A percentile compares a stretch with the other conserved stretches of the same genome.
Conservation (phyloP, 345 rosid species). For the Mercurialis annua region DNA sequence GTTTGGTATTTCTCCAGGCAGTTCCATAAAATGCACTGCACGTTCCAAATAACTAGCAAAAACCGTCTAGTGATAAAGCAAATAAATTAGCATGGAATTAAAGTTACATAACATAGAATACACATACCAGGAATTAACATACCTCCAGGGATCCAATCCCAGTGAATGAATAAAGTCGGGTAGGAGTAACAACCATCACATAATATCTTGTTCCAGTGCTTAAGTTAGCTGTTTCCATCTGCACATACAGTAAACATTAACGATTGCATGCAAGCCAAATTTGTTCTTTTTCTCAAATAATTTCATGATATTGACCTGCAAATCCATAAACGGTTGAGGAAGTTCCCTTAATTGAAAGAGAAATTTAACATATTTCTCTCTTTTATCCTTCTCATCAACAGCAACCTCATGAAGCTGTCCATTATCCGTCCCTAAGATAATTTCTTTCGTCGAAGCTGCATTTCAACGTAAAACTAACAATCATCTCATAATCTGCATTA, state of each 20-base stretch:
- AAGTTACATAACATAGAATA: background rate
- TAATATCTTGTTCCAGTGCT: slow-evolving; percentile 78
- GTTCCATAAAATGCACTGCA: slow-evolving; percentile 97
- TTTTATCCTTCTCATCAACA: slow-evolving; percentile 96
- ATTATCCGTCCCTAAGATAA: slow-evolving; percentile 81
- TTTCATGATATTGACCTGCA: slow-evolving; percentile 54
- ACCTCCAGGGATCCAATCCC: slow-evolving; percentile 92
- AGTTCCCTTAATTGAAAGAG: slow-evolving; percentile 75
- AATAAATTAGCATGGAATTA: slow-evolving; percentile 8
- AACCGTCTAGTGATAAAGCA: slow-evolving; percentile 54
- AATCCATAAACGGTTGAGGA: slow-evolving; percentile 88
- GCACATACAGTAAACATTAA: slow-evolving; percentile 17
- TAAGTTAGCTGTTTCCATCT: slow-evolving; percentile 91
- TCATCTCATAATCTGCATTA: too few relatives aligned
- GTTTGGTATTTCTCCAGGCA: slow-evolving; percentile 97
- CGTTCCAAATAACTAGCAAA: slow-evolving; percentile 89
- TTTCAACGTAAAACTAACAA: slow-evolving; percentile 16
- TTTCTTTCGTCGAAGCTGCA: slow-evolving; percentile 89
- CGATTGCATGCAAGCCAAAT: background rate
- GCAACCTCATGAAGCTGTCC: slow-evolving; percentile 92
- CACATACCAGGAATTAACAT: slow-evolving; percentile 34
- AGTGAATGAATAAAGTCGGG: slow-evolving; percentile 91
- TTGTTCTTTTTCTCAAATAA: too few relatives aligned
- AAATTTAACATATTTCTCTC: slow-evolving; percentile 82
- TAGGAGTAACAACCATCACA: slow-evolving; percentile 99